Evolutionary conservation across 768 basidiomycete species (phyloP).

Genomic region (Kwoniella sp.): DNA sequence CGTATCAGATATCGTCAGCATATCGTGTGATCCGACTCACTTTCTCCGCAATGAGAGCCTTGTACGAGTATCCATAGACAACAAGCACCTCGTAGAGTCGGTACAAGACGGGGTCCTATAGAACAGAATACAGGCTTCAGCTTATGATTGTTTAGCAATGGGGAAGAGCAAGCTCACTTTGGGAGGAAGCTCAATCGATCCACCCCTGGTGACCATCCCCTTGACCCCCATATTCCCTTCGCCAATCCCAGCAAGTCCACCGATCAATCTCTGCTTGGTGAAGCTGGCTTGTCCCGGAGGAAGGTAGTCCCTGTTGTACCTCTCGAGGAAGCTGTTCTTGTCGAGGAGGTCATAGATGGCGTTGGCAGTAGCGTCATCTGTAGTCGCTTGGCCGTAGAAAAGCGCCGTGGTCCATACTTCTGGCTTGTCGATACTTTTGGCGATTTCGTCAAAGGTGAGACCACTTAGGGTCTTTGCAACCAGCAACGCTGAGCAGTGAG

Average conservation of each 20-base stretch:
- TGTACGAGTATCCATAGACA: conserved; percentile 52
- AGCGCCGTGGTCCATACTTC: conserved; percentile 54
- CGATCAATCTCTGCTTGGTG: conserved; percentile 16
- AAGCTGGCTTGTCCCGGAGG: not conserved
- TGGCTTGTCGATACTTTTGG: conserved; percentile 40
- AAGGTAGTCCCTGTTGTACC: conserved; percentile 11
- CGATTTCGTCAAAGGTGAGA: conserved; percentile 46
- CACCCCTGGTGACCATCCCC: conserved; percentile 42
- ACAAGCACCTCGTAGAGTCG: conserved; percentile 51
- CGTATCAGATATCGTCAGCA: not conserved
- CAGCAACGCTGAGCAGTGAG: conserved; percentile 31
- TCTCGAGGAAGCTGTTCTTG: not conserved
- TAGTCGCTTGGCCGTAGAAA: conserved; percentile 48
- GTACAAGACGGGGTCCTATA: conserved; percentile 51
- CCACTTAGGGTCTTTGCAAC: conserved; percentile 32
- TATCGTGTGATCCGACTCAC: too few relatives aligned
- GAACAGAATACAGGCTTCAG: not conserved
- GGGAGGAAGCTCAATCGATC: conserved; percentile 45
- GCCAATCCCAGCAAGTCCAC: conserved; percentile 24
- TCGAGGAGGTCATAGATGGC: conserved; percentile 26
- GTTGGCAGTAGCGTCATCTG: conserved; percentile 32
- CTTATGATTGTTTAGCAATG: not conserved
- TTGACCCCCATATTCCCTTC: conserved; percentile 29
- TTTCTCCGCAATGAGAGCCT: conserved; percentile 52
- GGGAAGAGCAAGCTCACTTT: conserved; percentile 31